phyloP scores from a whole-genome alignment of 352 stramenopile genomes.

The Phytophthora nicotianae region DNA sequence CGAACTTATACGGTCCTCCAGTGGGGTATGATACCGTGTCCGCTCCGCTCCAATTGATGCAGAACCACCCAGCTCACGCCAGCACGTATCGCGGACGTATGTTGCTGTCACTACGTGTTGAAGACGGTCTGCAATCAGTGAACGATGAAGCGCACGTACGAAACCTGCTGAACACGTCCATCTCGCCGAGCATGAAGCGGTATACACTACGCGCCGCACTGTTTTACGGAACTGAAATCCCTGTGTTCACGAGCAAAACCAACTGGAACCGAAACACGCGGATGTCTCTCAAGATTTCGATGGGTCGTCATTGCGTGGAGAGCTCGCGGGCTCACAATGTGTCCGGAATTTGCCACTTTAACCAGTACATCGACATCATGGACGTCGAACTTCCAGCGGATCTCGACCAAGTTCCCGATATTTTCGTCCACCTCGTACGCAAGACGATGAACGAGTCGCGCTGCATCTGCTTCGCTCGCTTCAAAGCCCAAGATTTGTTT shows the following conservation, averaged over 20 bases:
- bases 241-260: constrained; percentile 69
- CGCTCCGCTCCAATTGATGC: constrained; percentile 48
- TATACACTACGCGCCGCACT: constrained; percentile 71
- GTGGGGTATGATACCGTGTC: constrained; percentile 59
- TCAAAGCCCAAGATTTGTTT: constrained; percentile 75
- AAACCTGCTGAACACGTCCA: constrained; percentile 54
- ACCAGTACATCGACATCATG: constrained; percentile 73
- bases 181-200: constrained; percentile 44
- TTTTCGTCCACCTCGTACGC: constrained; percentile 79
- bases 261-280: constrained; percentile 72
- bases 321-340: constrained; percentile 65
- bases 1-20: constrained; percentile 85
- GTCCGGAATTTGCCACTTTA: constrained; percentile 77
- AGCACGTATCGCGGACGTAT: constrained; percentile 84
- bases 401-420: constrained; percentile 77
- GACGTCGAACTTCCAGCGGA: constrained; percentile 65
- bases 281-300: constrained; percentile 78
- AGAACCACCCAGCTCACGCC: constrained; percentile 60
- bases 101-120: constrained; percentile 66
- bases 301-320: constrained; percentile 62
- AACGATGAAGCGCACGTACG: constrained; percentile 71
- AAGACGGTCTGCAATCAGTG: constrained; percentile 69
- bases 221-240: constrained; percentile 85
- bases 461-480: constrained; percentile 84
- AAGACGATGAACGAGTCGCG: constrained; percentile 61